Evolutionary conservation across 345 rosid species (phyloP).

Genomic region (Rhodamnia rubescens): DNA sequence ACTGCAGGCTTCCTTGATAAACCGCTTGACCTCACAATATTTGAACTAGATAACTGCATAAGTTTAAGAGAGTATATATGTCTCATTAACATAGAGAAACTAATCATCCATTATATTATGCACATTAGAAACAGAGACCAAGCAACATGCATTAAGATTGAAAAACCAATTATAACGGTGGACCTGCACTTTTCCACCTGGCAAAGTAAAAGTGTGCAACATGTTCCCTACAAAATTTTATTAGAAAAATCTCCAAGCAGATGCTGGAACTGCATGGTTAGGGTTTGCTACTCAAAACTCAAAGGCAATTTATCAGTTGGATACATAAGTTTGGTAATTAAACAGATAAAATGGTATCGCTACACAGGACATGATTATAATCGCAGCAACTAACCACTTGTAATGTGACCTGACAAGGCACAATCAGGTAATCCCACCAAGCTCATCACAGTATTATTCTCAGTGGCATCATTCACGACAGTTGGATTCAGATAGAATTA

Average conservation of each 20-base stretch:
- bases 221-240: neutral
- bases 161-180: neutral
- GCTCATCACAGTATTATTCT: neutral
- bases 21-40: constrained; percentile 40
- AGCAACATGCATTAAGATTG: neutral
- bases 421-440: neutral
- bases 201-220: neutral
- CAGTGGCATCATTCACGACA: neutral
- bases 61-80: neutral
- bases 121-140: neutral
- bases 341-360: neutral
- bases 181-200: neutral
- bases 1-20: constrained; percentile 48
- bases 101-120: neutral
- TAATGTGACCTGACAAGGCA: neutral
- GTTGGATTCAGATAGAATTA: neutral
- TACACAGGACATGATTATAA: neutral
- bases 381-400: neutral
- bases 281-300: neutral
- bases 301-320: neutral
- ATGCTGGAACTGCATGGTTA: neutral
- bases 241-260: neutral
- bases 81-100: neutral
- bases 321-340: neutral
- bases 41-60: constrained; percentile 54